Base-by-base conservation (phyloP, 805 yeast species). In the Vanderwaltozyma verrucispora region DNA sequence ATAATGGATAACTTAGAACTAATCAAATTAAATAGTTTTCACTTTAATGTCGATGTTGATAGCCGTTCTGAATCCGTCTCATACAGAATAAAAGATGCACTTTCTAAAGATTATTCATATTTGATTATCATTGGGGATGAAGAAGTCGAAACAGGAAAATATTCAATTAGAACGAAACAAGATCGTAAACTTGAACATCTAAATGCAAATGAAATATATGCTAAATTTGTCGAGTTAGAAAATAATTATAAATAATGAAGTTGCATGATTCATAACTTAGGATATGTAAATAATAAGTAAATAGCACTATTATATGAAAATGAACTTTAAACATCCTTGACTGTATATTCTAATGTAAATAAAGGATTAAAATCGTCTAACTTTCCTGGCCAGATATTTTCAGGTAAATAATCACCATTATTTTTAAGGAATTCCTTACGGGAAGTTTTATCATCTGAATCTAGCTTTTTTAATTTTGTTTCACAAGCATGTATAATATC, bases 121-220 rank as follows among this genome's bases (percentile, higher is more conserved):
- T 72, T 89, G 32, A 64, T 86, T n/a, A 73, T 88, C 60, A 71
- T 92, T 29, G 98, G 98, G 20, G 95, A 87, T 47, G 74, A 75
- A 46, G 98, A 92, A 57, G 64, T 81, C 7, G 73, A 69, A 34
- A 59, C 60, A 27, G 73, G 73, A 0, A 71, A 72, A 1, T 63
- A 78, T 14, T 76, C 94, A 1, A 69, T 89, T 9, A 71, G 95
- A 52, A 56, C 74, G 6, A 63, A 81, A 27, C 71, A 65, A 23
- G 65, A 64, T 38, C 66, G 77, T 37, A 68, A 60, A 33, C 57
- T 75, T 6, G 58, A 55, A 18, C 62, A 64, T 23, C 34, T 76
- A 54, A 60, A 71, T 0, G 53, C 66, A 1, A 73, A 71, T 6
- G 80, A 77, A 41, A 69, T 77, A 2, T 66, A 69, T 40, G 46